Evolutionary conservation across 2,329 filamentous ascomycete genomes (phyloP), one percentile per base, ranked within the genome.

Genomic region (Phyllachora maydis): DNA sequence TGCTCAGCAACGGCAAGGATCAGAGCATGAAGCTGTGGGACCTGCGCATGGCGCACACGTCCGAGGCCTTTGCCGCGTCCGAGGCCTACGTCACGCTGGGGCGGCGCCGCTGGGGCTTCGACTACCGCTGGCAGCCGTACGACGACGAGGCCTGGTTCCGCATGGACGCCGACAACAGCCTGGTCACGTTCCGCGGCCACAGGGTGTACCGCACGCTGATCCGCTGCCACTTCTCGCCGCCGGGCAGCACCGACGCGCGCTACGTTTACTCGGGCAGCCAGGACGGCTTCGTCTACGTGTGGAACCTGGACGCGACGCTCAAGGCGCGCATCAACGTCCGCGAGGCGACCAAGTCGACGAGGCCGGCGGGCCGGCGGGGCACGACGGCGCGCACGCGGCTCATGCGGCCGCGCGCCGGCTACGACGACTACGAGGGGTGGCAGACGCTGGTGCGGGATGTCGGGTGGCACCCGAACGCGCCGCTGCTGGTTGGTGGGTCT

Each of bases 11-110:
- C 38, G 79, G 70, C 30, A 98, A 95, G 42, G 88, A 98, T 41
- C 88, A 95, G 46, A 85, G 73, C 19, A 91, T 91, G 67, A 95
- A 95, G 49, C 60, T 98, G 0, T 98, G 88, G 88, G 88, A 98
- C 44, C 45, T 93, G 26, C 63, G 85, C 24, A 90, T 78, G 59
- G 85, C 82, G 60, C 77, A 88, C 56, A 69, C 69, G 4, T 73
- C 74, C 1, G 60, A 70, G 16, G 53, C 59, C 24, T 76, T 67
- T 28, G 54, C 59, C 21, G 47, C 54, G 16, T 50, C 69, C 25
- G 55, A 69, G 30, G 57, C 63, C 4, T 49, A 54, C n/a, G 47
- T 54, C 19, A 56, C 64, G 36, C 65, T 61, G 1, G 44, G 45
- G 12, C 42, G 43, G 13, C 65, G 60, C 21, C 56, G 61, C 30